phyloP scores from a whole-genome alignment of 176 grass and related monocot genomes.

The Oryza rufipogon region DNA sequence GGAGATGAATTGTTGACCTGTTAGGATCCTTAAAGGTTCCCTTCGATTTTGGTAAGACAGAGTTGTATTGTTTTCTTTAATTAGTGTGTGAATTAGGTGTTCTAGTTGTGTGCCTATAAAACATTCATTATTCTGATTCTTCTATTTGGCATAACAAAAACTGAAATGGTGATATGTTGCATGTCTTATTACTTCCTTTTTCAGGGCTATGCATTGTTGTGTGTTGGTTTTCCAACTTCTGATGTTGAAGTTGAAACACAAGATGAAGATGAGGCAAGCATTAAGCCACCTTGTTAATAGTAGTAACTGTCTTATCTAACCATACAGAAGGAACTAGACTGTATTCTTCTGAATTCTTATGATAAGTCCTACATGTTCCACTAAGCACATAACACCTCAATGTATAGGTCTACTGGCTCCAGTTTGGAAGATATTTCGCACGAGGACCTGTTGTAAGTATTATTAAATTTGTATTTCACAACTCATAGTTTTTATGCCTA shows the following conservation, averaged over 20 bases:
- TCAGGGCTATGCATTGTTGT: constrained; percentile 95
- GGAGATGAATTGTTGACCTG: constrained; percentile 9
- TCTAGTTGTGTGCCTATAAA: not conserved
- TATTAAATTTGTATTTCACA: not conserved
- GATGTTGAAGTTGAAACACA: constrained; percentile 96
- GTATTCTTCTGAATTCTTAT: constrained; percentile 25
- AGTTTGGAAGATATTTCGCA: constrained; percentile 97
- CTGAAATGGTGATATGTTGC: not conserved
- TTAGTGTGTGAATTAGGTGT: not conserved
- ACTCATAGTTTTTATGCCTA: not conserved
- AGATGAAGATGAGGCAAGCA: constrained; percentile 92
- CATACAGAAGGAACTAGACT: not conserved
- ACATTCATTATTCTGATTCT: not conserved
- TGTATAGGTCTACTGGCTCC: constrained; percentile 92
- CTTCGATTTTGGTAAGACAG: not conserved
- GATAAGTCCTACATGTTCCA: not conserved
- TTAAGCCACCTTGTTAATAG: not conserved
- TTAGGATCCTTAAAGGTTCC: not conserved
- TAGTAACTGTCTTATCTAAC: not conserved
- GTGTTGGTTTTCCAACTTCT: constrained; percentile 87
- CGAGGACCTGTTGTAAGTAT: constrained; percentile 86
- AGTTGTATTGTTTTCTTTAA: not conserved
- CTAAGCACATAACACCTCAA: constrained; percentile 13
- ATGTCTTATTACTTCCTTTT: constrained; percentile 26
- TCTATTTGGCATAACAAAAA: not conserved